Evolutionary conservation across 768 basidiomycete species (phyloP).

Genomic region (Boletus huronensis): DNA sequence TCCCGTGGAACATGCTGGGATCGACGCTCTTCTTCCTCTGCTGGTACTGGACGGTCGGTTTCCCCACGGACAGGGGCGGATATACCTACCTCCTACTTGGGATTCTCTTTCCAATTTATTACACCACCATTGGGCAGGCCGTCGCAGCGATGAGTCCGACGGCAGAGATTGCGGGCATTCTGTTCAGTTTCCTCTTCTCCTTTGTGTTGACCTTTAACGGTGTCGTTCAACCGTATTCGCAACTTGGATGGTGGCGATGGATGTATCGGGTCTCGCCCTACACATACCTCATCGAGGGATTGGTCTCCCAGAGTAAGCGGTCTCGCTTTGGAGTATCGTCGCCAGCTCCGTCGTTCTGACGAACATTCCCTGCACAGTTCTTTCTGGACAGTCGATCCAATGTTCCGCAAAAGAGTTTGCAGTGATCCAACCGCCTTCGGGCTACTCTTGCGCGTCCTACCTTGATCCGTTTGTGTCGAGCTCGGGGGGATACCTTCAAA

Average conservation of each 20-base stretch:
- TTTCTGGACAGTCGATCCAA: constrained; percentile 46
- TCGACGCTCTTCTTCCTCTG: constrained; percentile 58
- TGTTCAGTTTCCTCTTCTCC: constrained; percentile 57
- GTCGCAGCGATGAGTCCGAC: constrained; percentile 60
- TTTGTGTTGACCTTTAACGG: constrained; percentile 69
- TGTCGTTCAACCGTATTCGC: constrained; percentile 60
- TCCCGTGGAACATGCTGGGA: constrained; percentile 60
- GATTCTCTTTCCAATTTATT: constrained; percentile 56
- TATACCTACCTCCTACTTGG: constrained; percentile 55
- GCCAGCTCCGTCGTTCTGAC: background rate
- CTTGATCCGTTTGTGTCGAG: constrained; percentile 38
- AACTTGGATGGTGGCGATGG: constrained; percentile 70
- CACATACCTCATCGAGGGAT: constrained; percentile 53
- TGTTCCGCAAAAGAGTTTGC: constrained; percentile 67
- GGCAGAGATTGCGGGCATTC: constrained; percentile 54
- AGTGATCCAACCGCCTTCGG: constrained; percentile 44
- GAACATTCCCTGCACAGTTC: constrained; percentile 24
- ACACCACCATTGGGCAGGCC: constrained; percentile 57
- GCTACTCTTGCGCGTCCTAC: constrained; percentile 47
- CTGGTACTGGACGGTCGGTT: constrained; percentile 73
- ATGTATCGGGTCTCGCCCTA: constrained; percentile 58
- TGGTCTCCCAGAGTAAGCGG: constrained; percentile 44
- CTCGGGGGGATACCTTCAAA: constrained; percentile 47
- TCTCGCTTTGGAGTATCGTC: background rate
- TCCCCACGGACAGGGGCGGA: constrained; percentile 49